Evolutionary conservation across 1,139 yeast species (phyloP), one percentile per base, ranked within the genome.

Genomic region (Yamadazyma siamensis): DNA sequence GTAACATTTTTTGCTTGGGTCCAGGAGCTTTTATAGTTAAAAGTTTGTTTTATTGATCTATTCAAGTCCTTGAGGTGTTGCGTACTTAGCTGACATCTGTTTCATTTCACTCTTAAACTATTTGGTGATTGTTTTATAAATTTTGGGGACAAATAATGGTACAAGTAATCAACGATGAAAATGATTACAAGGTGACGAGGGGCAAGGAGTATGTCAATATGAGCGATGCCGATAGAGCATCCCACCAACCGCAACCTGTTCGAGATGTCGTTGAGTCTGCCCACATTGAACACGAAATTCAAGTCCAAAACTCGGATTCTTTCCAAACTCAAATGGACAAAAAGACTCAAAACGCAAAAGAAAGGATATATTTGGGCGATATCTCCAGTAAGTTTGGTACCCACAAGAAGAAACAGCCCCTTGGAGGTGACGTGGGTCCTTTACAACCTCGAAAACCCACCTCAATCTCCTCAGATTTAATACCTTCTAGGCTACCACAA

Each of bases 401-500:
- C 12, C 38, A 41, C 10, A 55, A 48, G 25, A 32, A 33, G 29
- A 50, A 52, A 21, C n/a, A n/a, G n/a, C 66, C 66, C 1, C 46
- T 60, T 31, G 67, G 62, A 10, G 65, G 65, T n/a, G 65, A 58
- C 33, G 38, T 40, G 25, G 61, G 54, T 17, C 64, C 65, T 6
- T 47, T 57, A 31, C 40, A 34, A 33, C 34, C 27, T 13, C 55
- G 52, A 27, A 34, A 43, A 22, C 15, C 39, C 15, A 33, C 28
- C 31, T 9, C 29, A 9, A 41, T 27, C 12, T 36, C 39, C 6
- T 40, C 29, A 13, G 42, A 46, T 12, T 37, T 48, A 25, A 52
- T 57, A 13, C 65, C 70, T 20, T 54, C 72, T 27, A 62, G 79
- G 41, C 51, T 73, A 53, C 78, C 80, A 5, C 64, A 71, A 39